These are phyloP conservation scores for Daldinia sp. DNA, from an alignment of 2,329 filamentous ascomycete genomes.

Conservation along the genomic window DNA sequence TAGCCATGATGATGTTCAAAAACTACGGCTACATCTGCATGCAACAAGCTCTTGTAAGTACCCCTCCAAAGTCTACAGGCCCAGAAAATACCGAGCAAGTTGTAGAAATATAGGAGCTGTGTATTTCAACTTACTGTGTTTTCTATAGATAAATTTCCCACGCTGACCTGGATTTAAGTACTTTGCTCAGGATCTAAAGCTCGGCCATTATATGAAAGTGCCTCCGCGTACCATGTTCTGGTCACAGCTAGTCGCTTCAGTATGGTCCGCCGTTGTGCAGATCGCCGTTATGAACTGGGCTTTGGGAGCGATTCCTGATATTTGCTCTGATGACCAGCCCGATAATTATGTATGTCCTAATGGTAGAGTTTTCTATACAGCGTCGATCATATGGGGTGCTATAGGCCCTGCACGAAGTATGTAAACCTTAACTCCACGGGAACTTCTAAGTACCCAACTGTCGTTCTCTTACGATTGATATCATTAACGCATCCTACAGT, in stretches of 20 bases:
- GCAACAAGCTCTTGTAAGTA: conserved; percentile 66
- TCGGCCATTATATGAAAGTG: conserved; percentile 70
- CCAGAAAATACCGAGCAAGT: too few relatives aligned
- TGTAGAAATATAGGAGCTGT: not conserved
- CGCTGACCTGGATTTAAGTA: conserved; percentile 51
- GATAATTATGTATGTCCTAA: conserved; percentile 69
- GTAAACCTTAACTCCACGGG: not conserved
- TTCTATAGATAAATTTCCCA: not conserved
- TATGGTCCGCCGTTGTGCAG: conserved; percentile 62
- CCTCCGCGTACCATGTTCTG: conserved; percentile 62
- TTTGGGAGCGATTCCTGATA: conserved; percentile 68
- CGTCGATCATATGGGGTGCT: conserved; percentile 78
- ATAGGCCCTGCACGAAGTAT: conserved; percentile 73
- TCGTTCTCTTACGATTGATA: not conserved
- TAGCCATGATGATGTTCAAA: conserved; percentile 84
- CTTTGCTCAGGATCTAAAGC: conserved; percentile 74
- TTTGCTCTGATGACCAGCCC: conserved; percentile 68
- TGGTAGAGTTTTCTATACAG: conserved; percentile 72
- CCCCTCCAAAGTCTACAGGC: not conserved
- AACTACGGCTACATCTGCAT: conserved; percentile 78
- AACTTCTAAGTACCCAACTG: not conserved
- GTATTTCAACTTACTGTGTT: too few relatives aligned
- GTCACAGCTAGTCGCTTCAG: conserved; percentile 62
- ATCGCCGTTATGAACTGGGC: conserved; percentile 77
- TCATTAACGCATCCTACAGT: conserved; percentile 51